Conservation (phyloP, 148 eudicot species). For the Euryodendron excelsum region DNA sequence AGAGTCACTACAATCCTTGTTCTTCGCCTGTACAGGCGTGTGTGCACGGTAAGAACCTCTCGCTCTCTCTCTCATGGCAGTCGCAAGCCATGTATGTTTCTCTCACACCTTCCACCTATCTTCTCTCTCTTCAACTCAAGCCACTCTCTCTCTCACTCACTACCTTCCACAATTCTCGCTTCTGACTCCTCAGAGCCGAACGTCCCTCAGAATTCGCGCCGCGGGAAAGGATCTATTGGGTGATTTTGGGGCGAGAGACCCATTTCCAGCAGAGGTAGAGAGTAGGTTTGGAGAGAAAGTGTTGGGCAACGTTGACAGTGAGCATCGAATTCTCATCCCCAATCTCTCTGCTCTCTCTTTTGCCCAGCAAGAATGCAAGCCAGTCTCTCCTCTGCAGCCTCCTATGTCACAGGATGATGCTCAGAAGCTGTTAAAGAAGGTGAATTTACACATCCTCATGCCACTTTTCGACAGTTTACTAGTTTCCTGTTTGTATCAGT, state of each 20-base stretch:
- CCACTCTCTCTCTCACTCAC: not conserved
- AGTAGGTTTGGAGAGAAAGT: constrained; percentile 77
- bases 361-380: constrained; percentile 44
- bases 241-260: constrained; percentile 87
- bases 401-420: constrained; percentile 60
- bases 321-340: constrained; percentile 84
- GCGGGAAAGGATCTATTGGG: constrained; percentile 46
- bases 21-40: not conserved
- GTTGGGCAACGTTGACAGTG: constrained; percentile 53
- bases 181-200: not conserved
- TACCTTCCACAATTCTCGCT: not conserved
- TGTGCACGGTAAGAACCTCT: not conserved
- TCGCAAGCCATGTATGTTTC: constrained; percentile 17
- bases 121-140: not conserved
- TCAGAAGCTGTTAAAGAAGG: constrained; percentile 60
- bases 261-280: constrained; percentile 79
- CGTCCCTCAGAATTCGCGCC: constrained; percentile 18
- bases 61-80: constrained; percentile 29
- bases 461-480: not conserved
- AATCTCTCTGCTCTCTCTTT: constrained; percentile 60
- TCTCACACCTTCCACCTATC: constrained; percentile 17
- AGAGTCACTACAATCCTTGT: not conserved
- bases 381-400: constrained; percentile 39
- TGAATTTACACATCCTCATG: not conserved
- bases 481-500: not conserved